These are phyloP conservation scores for Exsudoporus frostii DNA, from an alignment of 768 basidiomycete genomes.

Conservation along the genomic window DNA sequence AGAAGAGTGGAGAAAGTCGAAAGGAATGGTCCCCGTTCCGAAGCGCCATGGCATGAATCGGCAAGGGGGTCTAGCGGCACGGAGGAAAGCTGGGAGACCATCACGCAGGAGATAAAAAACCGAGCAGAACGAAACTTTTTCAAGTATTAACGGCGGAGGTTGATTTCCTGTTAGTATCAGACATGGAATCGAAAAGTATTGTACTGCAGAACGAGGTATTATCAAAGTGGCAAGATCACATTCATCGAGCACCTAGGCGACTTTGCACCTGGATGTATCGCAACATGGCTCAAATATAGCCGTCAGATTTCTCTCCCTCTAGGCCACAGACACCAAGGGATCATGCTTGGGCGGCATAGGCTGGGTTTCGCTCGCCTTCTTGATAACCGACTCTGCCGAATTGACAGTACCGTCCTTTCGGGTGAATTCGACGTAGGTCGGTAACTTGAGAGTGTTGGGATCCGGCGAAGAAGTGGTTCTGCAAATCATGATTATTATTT, in stretches of 20 bases:
- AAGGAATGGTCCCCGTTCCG: conserved; percentile 59
- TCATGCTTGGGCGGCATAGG: not conserved
- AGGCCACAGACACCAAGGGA: conserved; percentile 8
- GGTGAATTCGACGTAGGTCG: conserved; percentile 16
- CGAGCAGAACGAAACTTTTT: not conserved
- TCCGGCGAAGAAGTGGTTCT: conserved; percentile 13
- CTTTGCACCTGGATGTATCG: not conserved
- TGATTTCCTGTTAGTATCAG: not conserved
- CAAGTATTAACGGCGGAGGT: not conserved
- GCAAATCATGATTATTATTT: not conserved
- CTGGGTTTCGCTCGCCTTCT: conserved; percentile 6
- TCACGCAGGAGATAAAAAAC: conserved; percentile 59
- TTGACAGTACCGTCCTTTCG: not conserved
- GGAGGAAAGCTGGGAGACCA: conserved; percentile 66
- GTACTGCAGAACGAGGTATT: conserved; percentile 1
- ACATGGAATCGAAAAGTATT: conserved; percentile 11
- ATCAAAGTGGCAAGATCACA: not conserved
- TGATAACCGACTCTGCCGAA: conserved; percentile 5
- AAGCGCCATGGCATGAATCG: conserved; percentile 58
- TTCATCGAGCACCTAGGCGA: not conserved
- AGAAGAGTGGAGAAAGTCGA: conserved; percentile 80
- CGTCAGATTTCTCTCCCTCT: not conserved
- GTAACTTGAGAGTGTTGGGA: conserved; percentile 9
- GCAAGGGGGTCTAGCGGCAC: conserved; percentile 58
- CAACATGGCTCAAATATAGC: not conserved